Percentiles rank a stretch among this genome's conserved stretches.
Conservation (phyloP, 2,329 filamentous ascomycete genomes). For the Pseudogymnoascus sp. region DNA sequence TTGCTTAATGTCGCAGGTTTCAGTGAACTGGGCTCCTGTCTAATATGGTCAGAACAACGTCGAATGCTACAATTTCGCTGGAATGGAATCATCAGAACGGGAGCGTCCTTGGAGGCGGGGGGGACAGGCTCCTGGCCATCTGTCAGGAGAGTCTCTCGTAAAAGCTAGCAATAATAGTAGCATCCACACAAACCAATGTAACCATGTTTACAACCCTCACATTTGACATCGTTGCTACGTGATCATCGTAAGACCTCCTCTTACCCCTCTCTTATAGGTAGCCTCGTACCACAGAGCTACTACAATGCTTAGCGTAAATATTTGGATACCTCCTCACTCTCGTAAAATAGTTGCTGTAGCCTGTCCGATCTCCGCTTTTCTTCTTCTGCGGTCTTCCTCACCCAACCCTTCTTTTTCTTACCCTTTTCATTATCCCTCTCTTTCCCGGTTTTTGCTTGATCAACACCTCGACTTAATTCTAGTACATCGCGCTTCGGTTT, state of each 20-base stretch:
- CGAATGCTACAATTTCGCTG: not conserved
- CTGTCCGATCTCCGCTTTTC: slow-evolving; percentile 58
- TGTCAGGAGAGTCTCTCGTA: not conserved
- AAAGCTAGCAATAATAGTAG: not conserved
- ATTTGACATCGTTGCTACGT: not conserved
- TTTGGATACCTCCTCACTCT: slow-evolving; percentile 66
- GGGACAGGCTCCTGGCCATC: not conserved
- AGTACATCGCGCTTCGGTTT: slow-evolving; percentile 24
- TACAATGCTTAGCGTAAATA: slow-evolving; percentile 46
- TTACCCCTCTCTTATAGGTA: not conserved
- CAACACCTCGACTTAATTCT: not conserved
- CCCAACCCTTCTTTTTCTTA: slow-evolving; percentile 57
- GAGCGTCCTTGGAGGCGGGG: not conserved
- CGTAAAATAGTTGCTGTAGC: slow-evolving; percentile 66
- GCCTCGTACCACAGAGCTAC: not conserved
- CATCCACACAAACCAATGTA: not conserved
- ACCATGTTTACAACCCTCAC: not conserved
- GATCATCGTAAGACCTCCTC: not conserved
- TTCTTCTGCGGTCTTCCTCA: slow-evolving; percentile 54
- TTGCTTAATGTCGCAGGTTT: not conserved
- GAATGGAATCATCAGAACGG: not conserved
- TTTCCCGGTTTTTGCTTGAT: slow-evolving; percentile 28
- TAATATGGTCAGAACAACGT: not conserved
- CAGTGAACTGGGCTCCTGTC: not conserved
- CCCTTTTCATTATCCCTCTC: slow-evolving; percentile 45